phyloP scores from a whole-genome alignment of 2,329 filamentous ascomycete genomes.

The Epichloe glyceriae region DNA sequence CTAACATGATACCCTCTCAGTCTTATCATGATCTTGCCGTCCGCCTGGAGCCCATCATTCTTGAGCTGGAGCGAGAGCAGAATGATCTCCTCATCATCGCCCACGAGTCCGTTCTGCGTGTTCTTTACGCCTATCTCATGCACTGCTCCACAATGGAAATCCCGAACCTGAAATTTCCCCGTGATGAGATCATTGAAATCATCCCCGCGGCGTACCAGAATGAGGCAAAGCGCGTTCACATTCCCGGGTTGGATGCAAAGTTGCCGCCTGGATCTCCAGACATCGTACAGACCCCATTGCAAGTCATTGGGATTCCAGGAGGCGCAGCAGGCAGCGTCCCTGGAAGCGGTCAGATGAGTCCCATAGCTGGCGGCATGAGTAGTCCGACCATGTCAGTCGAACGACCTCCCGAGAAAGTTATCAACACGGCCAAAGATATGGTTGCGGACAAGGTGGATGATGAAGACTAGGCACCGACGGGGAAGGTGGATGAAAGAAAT shows the following conservation, averaged over 20 bases:
- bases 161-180: constrained; percentile 81
- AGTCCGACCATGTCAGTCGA: constrained; percentile 31
- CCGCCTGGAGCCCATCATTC: constrained; percentile 89
- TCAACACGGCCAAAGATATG: constrained; percentile 36
- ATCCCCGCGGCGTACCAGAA: constrained; percentile 97
- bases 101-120: constrained; percentile 92
- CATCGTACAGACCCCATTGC: constrained; percentile 67
- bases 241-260: constrained; percentile 52
- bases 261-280: constrained; percentile 69
- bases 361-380: constrained; percentile 34
- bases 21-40: constrained; percentile 99
- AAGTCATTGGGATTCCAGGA: constrained; percentile 19
- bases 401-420: constrained; percentile 33
- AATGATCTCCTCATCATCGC: constrained; percentile 97
- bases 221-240: constrained; percentile 79
- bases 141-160: constrained; percentile 94
- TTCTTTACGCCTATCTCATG: constrained; percentile 96
- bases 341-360: constrained; percentile 27
- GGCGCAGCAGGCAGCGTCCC: constrained; percentile 18
- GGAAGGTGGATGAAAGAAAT: neutral
- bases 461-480: constrained; percentile 26
- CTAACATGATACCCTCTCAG: constrained; percentile 28
- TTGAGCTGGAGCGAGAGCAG: constrained; percentile 92
- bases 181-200: constrained; percentile 97
- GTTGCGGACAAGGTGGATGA: constrained; percentile 40